phyloP scores from a whole-genome alignment of 176 grass and related monocot species.

The Puccinellia tenuiflora region DNA sequence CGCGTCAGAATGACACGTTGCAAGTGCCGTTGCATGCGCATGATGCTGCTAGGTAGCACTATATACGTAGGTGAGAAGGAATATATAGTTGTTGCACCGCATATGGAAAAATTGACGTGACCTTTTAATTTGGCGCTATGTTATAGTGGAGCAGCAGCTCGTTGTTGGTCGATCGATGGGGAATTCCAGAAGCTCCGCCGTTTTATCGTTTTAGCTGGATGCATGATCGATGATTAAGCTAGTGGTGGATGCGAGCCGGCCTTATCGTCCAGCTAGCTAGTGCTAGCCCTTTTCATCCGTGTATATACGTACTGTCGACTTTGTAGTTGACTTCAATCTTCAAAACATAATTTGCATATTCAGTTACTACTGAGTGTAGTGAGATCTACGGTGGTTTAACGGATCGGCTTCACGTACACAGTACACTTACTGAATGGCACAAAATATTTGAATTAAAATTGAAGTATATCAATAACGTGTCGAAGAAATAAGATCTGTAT shows the following conservation, averaged over 20 bases:
- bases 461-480: background rate
- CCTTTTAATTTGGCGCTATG: background rate
- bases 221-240: background rate
- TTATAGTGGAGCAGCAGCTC: background rate
- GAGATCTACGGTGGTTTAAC: background rate
- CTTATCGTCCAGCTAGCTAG: constrained; percentile 1
- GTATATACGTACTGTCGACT: background rate
- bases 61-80: background rate
- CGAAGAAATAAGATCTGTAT: background rate
- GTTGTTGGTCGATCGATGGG: background rate
- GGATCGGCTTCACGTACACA: background rate
- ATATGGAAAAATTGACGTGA: background rate
- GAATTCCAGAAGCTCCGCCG: background rate
- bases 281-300: constrained; percentile 20
- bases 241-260: constrained; percentile 1
- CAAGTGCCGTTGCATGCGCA: background rate
- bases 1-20: constrained; percentile 13
- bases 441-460: background rate
- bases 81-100: background rate
- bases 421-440: background rate
- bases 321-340: constrained; percentile 5
- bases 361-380: background rate
- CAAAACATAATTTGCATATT: background rate
- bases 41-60: background rate
- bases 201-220: constrained; percentile 16